Evolutionary conservation across 2,329 filamentous ascomycete species (phyloP).

Genomic region (Gnomoniopsis sp.): DNA sequence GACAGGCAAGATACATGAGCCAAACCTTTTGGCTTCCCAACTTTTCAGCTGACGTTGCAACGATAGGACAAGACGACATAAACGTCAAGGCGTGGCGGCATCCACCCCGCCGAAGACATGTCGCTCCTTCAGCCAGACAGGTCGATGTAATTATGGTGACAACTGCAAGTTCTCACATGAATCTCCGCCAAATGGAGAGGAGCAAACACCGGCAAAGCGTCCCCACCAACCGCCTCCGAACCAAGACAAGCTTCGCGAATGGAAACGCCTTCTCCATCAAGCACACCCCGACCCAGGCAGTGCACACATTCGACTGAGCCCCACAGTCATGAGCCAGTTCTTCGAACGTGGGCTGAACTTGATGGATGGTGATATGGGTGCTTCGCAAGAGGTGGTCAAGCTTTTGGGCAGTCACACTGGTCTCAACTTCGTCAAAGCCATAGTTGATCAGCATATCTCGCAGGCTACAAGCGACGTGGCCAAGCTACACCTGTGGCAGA

Average conservation of each 20-base stretch:
- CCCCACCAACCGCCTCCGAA: background rate
- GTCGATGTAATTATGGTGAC: background rate
- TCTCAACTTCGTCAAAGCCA: constrained; percentile 12
- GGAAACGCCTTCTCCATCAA: background rate
- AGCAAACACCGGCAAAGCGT: background rate
- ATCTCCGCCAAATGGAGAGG: background rate
- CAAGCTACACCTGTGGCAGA: constrained; percentile 6
- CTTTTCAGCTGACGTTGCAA: background rate
- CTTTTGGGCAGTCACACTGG: constrained; percentile 16
- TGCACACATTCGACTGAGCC: background rate
- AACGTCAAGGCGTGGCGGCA: background rate
- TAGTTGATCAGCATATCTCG: background rate
- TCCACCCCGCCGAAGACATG: background rate
- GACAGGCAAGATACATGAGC: too few species aligned
- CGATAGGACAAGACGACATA: background rate
- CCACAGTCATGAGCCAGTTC: constrained; percentile 17
- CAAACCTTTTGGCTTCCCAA: too few species aligned
- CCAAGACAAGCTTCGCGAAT: constrained; percentile 1
- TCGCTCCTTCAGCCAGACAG: background rate
- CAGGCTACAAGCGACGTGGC: background rate
- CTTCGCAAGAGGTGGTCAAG: constrained; percentile 24
- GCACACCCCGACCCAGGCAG: background rate
- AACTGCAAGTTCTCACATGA: background rate
- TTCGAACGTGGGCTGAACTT: constrained; percentile 28
- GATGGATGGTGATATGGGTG: constrained; percentile 29